Percentiles rank a stretch among this genome's conserved stretches.
These are phyloP conservation scores for Silene noctiflora DNA, from an alignment of 179 eudicot genomes.

Conservation along the genomic window DNA sequence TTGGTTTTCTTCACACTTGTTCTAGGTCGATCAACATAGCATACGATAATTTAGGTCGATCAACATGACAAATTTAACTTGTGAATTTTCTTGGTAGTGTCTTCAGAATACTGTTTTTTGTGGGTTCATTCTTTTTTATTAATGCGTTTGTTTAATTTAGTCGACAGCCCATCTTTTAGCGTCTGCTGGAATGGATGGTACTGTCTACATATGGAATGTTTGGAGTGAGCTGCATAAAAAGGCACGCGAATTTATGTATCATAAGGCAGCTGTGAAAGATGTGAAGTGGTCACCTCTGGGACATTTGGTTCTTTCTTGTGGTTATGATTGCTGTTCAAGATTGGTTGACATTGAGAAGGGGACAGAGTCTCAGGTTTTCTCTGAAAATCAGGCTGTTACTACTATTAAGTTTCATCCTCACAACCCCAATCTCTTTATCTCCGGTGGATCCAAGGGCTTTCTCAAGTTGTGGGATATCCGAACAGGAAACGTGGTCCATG, in stretches of 20 bases:
- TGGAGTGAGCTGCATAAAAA: conserved; percentile 63
- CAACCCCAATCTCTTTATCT: conserved; percentile 72
- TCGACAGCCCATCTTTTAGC: conserved; percentile 94
- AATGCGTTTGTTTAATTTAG: conserved; percentile 35
- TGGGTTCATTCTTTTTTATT: conserved; percentile 10
- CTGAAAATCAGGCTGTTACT: conserved; percentile 78
- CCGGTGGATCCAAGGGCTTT: conserved; percentile 82
- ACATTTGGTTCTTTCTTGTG: conserved; percentile 75
- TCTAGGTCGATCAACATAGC: not conserved
- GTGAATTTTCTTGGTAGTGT: not conserved
- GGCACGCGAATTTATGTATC: conserved; percentile 56
- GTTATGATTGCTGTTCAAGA: conserved; percentile 75
- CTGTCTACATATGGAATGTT: conserved; percentile 75
- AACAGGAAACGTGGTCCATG: conserved; percentile 54
- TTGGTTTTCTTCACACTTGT: not conserved
- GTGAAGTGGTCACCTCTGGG: conserved; percentile 81
- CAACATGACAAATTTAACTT: not conserved
- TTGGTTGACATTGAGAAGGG: conserved; percentile 79
- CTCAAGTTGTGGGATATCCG: conserved; percentile 91
- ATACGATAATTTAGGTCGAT: not conserved
- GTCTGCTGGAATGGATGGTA: conserved; percentile 92
- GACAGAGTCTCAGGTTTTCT: conserved; percentile 60
- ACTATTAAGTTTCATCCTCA: conserved; percentile 72
- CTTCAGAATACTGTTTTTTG: too few species aligned
- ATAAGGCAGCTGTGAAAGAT: conserved; percentile 86